These are phyloP conservation scores for Penicillium coprophilum DNA, from an alignment of 495 filamentous ascomycete genomes.

Conservation along the genomic window DNA sequence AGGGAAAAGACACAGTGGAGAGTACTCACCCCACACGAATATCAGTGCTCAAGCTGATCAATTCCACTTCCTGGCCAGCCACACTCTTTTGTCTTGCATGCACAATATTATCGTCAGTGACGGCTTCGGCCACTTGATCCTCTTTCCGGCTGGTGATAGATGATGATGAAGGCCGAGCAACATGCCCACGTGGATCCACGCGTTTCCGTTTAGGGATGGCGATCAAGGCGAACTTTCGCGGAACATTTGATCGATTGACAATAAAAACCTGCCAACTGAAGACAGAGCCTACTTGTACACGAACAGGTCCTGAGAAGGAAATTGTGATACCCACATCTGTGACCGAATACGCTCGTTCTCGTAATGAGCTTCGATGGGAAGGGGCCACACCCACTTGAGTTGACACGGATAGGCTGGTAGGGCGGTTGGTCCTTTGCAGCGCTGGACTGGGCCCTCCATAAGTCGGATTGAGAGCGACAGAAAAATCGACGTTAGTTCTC, in stretches of 20 bases:
- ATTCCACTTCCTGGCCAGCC: conserved; percentile 66
- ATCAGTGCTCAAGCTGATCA: conserved; percentile 82
- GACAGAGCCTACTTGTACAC: conserved; percentile 66
- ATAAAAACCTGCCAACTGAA: conserved; percentile 90
- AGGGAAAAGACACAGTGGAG: not conserved
- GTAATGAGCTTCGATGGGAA: conserved; percentile 54
- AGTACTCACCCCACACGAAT: conserved; percentile 70
- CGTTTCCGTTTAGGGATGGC: conserved; percentile 75
- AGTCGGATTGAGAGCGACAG: conserved; percentile 59
- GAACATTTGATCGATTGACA: conserved; percentile 69
- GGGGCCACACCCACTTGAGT: conserved; percentile 27
- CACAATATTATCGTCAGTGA: conserved; percentile 81
- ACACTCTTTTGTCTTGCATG: conserved; percentile 78
- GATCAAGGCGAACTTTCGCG: conserved; percentile 78
- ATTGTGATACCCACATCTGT: conserved; percentile 71
- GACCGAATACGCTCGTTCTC: conserved; percentile 50
- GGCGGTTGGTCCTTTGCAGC: conserved; percentile 51
- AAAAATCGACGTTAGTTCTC: conserved; percentile 82
- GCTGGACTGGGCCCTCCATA: conserved; percentile 63
- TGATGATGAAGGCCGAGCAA: conserved; percentile 48
- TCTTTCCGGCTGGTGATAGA: conserved; percentile 44
- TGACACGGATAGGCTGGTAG: conserved; percentile 51
- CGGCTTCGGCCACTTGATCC: conserved; percentile 66
- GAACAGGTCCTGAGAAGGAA: conserved; percentile 65
- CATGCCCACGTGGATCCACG: conserved; percentile 61